Percentiles rank a stretch among this genome's conserved stretches.
phyloP scores from a whole-genome alignment of 768 basidiomycete species.

The Rhodotorula kratochvilovae region DNA sequence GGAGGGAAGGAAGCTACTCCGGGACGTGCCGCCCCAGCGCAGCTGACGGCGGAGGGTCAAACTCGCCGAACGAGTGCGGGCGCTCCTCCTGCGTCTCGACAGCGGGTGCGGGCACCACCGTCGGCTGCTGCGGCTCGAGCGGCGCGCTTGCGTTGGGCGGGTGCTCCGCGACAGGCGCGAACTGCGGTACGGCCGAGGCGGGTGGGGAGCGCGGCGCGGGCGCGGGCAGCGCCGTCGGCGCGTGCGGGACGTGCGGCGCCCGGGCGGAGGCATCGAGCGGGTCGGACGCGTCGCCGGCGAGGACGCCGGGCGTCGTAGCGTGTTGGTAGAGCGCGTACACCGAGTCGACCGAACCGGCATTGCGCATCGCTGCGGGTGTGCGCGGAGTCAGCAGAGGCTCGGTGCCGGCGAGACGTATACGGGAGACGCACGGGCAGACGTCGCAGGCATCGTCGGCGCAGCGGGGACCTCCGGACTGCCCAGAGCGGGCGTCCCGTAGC shows the following conservation, averaged over 20 bases:
- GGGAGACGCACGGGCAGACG: background rate
- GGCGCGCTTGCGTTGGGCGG: background rate
- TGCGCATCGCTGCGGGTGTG: background rate
- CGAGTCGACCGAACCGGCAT: conserved; percentile 12
- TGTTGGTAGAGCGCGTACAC: conserved; percentile 25
- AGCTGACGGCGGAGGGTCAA: conserved; percentile 3
- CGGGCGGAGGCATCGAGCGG: no score
- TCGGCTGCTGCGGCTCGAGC: background rate
- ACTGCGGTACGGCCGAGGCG: background rate
- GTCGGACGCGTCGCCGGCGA: background rate
- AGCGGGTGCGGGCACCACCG: no score
- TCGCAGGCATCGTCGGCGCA: background rate
- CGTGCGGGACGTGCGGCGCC: no score
- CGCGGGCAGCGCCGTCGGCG: no score
- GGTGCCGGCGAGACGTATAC: no score
- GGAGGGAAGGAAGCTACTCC: background rate
- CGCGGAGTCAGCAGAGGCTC: background rate
- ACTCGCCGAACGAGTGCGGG: background rate
- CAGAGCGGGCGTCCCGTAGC: background rate
- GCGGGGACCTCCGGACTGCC: no score
- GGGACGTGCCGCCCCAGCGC: conserved; percentile 11
- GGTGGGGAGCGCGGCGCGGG: no score
- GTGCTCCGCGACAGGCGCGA: background rate
- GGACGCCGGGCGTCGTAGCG: conserved; percentile 6
- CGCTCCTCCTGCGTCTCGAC: background rate